Base-by-base conservation (phyloP, 805 yeast genomes). In the Candida awuae region DNA sequence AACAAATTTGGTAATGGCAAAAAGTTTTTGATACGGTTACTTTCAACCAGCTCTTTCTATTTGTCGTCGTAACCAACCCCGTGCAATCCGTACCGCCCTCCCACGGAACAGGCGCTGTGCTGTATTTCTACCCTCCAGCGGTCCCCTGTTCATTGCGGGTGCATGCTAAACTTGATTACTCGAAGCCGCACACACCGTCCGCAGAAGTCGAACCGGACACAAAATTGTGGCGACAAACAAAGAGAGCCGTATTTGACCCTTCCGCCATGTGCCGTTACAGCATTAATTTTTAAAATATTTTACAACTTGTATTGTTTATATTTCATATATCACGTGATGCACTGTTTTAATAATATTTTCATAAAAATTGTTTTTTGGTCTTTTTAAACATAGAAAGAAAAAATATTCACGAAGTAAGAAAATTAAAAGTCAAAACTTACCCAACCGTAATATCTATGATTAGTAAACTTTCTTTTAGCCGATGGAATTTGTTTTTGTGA, bases 51-150 rank as follows among this genome's bases (percentile, higher is more conserved):
- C 45, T 37, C 42, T 50, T 48, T 51, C 39, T 44, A 52, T 43
- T 26, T 32, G 31, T 42, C 42, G 28, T 34, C 39, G 8, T 15
- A 50, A 44, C 62, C 65, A 56, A 62, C 61, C 52, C 52, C 56
- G 47, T 62, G 67, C 53, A 31, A 52, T 54, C 66, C 64, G 48
- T 41, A 41, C 53, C 66, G 66, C 67, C 65, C 60, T 59, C 34
- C 58, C 62, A 59, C 67, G 67, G 66, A 51, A 55, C 52, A 56
- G 49, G 59, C 36, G 53, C 65, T 59, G 65, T 62, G 67, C 67
- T 62, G 67, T 63, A 62, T 62, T 57, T 56, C 67, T 62, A 63
- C 67, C 67, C 67, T 62, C 50, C 65, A 60, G 64, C 52, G 62
- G 49, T 52, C 29, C 40, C 52, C 60, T 51, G 56, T 35, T 58